Evolutionary conservation across 805 yeast genomes (phyloP), one percentile per base, ranked within the genome.

Genomic region (Spathaspora sp.): DNA sequence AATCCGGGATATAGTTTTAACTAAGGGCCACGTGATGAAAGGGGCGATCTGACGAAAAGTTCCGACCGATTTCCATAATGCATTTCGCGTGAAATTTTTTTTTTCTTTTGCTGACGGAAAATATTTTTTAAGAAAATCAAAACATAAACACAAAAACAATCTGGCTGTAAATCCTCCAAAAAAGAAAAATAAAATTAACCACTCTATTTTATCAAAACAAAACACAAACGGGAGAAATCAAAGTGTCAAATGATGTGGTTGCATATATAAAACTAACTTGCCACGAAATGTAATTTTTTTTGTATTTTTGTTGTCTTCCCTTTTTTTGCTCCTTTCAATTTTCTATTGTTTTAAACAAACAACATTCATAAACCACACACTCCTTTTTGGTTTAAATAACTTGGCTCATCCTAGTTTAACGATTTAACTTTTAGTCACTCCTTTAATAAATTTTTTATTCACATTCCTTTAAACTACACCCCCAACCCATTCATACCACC

Each of bases 391-490:
- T 3, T n/a, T 35, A 35, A 5, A 31, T 31, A 31, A 31, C 40
- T 35, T 35, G 40, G 32, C 40, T 35, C 17, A 35, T 35, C 40
- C 40, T n/a, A 35, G 40, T 35, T 35, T 35, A 35, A 26, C 31
- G 14, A 19, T 17, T 42, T 28, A 40, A 40, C 42, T 28, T 26
- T 12, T 46, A 42, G 47, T 44, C 47, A 28, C 23, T 47, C 48
- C 53, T 44, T 49, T 44, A 14, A 19, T 18, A 20, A 38, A 28
- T 26, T 16, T 26, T 16, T 11, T 23, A 26, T 23, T 23, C 26
- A 23, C 48, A 35, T 23, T 45, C 48, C 48, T 45, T 45, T 44
- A n/a, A n/a, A 44, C 11, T 11, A 42, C 8, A 20, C 23, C 44
- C 5, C 44, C 20, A 18, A 42, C 38, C 16, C 14, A 20, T 32